phyloP scores from a whole-genome alignment of 257 asterid species.

The Nicotiana attenuata region DNA sequence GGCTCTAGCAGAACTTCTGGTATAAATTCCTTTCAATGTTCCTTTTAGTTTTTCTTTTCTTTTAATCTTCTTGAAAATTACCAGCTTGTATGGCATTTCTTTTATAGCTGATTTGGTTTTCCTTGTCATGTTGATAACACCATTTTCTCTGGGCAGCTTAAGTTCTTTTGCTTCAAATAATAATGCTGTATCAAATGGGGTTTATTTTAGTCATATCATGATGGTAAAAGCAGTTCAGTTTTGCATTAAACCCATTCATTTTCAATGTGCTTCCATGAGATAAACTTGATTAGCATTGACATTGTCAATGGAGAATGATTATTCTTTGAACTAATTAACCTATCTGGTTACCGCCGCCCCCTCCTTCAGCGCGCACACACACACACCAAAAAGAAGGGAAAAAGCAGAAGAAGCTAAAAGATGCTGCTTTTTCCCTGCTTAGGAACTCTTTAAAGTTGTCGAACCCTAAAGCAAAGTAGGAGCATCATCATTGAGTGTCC shows the following conservation, averaged over 20 bases:
- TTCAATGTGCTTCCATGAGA: neutral
- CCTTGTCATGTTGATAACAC: neutral
- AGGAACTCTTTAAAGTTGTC: neutral
- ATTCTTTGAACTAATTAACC: neutral
- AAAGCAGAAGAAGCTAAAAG: no score
- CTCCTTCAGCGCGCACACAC: neutral
- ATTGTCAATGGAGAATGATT: neutral
- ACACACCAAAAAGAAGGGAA: neutral
- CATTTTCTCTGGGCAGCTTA: neutral
- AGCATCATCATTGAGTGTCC: neutral
- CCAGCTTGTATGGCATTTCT: neutral
- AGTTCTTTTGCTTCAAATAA: neutral
- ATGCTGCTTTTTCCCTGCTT: neutral
- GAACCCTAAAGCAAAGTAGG: neutral
- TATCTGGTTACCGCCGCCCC: neutral
- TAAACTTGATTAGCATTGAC: neutral
- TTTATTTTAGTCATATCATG: neutral
- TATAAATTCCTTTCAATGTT: slow-evolving; percentile 15
- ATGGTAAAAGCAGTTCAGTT: neutral
- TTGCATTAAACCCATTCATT: neutral
- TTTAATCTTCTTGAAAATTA: neutral
- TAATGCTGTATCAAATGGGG: neutral
- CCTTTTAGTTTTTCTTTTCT: neutral
- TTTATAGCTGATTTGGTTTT: neutral
- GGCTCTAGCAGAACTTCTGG: slow-evolving; percentile 61